Evolutionary conservation across 2,329 filamentous ascomycete genomes (phyloP).

Genomic region (Nothomitra cinnamomea): DNA sequence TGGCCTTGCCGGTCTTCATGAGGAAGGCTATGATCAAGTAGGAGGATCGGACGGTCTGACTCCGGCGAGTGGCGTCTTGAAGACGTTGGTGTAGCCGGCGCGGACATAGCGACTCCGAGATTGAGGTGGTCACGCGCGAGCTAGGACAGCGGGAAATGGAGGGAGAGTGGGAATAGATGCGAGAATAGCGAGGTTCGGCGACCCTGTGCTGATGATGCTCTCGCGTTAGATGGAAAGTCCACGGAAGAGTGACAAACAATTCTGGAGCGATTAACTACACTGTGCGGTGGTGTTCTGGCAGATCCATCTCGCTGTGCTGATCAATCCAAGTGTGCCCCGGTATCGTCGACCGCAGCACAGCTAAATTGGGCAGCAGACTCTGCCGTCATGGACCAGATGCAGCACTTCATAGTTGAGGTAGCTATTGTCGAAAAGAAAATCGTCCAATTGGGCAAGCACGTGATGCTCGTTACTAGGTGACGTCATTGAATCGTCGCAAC

Average conservation of each 20-base stretch:
- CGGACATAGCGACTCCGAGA: not conserved
- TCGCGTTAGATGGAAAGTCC: too few relatives aligned
- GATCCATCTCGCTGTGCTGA: too few relatives aligned
- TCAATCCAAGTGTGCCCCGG: too few relatives aligned
- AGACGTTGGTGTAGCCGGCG: not conserved
- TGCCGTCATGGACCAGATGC: too few relatives aligned
- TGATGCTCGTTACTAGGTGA: conserved; percentile 6
- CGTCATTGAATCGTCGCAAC: conserved; percentile 4
- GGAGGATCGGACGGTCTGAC: conserved; percentile 5
- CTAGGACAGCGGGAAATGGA: not conserved
- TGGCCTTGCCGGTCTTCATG: conserved; percentile 1
- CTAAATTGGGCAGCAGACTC: too few relatives aligned
- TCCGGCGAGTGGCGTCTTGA: not conserved
- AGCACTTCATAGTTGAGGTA: too few relatives aligned
- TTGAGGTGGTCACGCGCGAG: not conserved
- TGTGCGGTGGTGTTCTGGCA: too few relatives aligned
- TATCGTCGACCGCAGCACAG: too few relatives aligned
- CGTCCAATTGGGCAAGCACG: conserved; percentile 3
- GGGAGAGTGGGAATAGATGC: not conserved
- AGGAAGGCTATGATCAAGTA: conserved; percentile 8
- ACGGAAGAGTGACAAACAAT: too few relatives aligned
- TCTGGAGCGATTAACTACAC: too few relatives aligned
- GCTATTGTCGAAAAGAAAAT: too few relatives aligned
- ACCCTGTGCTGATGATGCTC: too few relatives aligned
- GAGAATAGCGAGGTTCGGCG: not conserved